Percentiles rank a stretch among this genome's conserved stretches.
phyloP scores from a whole-genome alignment of 2,329 filamentous ascomycete species.

The Clonostachys solani region DNA sequence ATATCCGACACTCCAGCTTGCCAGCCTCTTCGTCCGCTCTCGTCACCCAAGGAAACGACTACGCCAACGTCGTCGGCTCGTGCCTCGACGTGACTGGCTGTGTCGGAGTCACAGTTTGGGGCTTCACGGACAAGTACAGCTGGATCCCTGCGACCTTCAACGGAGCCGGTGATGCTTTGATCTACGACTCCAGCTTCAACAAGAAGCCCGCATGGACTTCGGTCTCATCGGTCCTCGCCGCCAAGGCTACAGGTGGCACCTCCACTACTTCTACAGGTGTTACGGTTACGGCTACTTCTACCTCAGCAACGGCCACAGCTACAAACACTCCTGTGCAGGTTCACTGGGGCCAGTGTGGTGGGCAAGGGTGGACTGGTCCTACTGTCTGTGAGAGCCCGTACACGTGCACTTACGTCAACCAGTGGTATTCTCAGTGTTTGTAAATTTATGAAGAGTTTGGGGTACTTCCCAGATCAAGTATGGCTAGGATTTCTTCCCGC shows the following conservation, averaged over 20 bases:
- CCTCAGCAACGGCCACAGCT: no score
- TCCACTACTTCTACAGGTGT: background rate
- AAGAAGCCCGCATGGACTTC: slow-evolving; percentile 34
- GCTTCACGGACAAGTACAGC: slow-evolving; percentile 31
- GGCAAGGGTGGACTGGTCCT: background rate
- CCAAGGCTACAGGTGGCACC: slow-evolving; percentile 10
- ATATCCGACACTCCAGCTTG: slow-evolving; percentile 45
- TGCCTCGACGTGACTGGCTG: slow-evolving; percentile 31
- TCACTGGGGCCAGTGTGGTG: background rate
- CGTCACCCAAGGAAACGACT: slow-evolving; percentile 42
- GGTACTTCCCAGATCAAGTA: no score
- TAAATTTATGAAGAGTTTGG: background rate
- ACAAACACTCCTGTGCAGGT: background rate
- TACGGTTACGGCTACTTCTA: no score
- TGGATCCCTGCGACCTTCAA: slow-evolving; percentile 31
- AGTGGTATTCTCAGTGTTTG: background rate
- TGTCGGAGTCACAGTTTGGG: slow-evolving; percentile 39
- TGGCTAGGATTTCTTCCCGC: no score
- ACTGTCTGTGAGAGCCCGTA: background rate
- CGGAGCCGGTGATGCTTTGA: slow-evolving; percentile 31
- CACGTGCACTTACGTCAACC: background rate
- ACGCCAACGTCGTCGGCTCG: slow-evolving; percentile 29
- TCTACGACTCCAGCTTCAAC: slow-evolving; percentile 27
- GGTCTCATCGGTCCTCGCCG: slow-evolving; percentile 26
- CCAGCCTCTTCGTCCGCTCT: slow-evolving; percentile 34